These are phyloP conservation scores for Leccinum uliginosum DNA, from an alignment of 768 basidiomycete species.

Conservation along the genomic window DNA sequence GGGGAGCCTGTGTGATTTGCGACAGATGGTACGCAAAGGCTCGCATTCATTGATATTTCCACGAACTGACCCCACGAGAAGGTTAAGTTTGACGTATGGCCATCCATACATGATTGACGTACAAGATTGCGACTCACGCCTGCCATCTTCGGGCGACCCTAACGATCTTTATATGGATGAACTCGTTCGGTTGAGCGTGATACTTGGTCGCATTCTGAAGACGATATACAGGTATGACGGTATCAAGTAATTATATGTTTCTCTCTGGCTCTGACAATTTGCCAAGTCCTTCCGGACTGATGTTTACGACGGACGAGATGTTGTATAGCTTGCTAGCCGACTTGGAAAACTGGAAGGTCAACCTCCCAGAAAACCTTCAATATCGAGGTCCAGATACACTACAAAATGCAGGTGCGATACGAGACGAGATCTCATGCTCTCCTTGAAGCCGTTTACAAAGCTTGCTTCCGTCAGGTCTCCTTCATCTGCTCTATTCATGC, in stretches of 20 bases:
- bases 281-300: constrained; percentile 78
- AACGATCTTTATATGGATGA: constrained; percentile 83
- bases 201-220: constrained; percentile 89
- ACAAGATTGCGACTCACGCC: constrained; percentile 90
- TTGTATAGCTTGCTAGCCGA: constrained; percentile 60
- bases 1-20: constrained; percentile 92
- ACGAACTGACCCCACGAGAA: constrained; percentile 27
- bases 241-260: neutral
- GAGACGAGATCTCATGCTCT: neutral
- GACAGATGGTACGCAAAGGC: constrained; percentile 75
- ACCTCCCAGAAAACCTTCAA: constrained; percentile 72
- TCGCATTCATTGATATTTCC: neutral
- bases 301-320: constrained; percentile 78
- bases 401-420: constrained; percentile 58
- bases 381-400: constrained; percentile 70
- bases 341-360: constrained; percentile 71
- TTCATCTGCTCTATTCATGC: constrained; percentile 85
- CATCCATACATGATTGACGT: constrained; percentile 97
- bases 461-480: constrained; percentile 50
- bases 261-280: constrained; percentile 6
- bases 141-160: constrained; percentile 84
- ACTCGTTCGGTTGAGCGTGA: constrained; percentile 84
- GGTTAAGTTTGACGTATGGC: constrained; percentile 86
- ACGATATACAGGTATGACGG: constrained; percentile 77
- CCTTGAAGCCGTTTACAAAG: constrained; percentile 2